Conservation (phyloP, 768 basidiomycete genomes). For the Amanita pallidorosea region DNA sequence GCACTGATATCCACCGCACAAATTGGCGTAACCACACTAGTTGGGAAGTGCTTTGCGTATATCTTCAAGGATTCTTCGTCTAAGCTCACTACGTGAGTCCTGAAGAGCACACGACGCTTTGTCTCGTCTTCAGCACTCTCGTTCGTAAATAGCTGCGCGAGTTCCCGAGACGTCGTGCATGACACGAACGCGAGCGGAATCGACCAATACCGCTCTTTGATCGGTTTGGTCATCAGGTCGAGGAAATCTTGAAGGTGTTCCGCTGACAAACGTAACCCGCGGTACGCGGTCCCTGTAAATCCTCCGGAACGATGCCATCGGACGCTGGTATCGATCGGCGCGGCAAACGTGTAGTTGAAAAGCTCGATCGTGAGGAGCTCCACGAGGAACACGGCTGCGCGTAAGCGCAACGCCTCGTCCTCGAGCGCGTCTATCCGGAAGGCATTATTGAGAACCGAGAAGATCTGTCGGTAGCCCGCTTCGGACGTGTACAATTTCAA, state of each 20-base stretch:
- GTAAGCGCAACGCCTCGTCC: constrained; percentile 7
- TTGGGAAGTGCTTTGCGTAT: constrained; percentile 10
- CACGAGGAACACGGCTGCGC: constrained; percentile 13
- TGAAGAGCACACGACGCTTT: constrained; percentile 10
- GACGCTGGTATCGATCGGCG: background rate
- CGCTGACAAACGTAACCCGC: constrained; percentile 10
- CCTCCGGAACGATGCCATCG: background rate
- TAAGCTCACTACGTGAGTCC: constrained; percentile 12
- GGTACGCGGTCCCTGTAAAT: constrained; percentile 11
- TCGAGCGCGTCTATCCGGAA: constrained; percentile 8
- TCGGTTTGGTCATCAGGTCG: constrained; percentile 10
- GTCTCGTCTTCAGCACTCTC: constrained; percentile 1
- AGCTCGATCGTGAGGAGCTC: constrained; percentile 16
- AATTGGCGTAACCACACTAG: constrained; percentile 13
- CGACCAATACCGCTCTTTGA: constrained; percentile 14
- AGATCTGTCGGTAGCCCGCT: constrained; percentile 12
- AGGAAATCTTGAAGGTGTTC: constrained; percentile 10
- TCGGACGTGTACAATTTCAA: constrained; percentile 12
- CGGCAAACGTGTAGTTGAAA: constrained; percentile 12
- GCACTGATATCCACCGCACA: constrained; percentile 14
- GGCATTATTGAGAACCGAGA: constrained; percentile 12
- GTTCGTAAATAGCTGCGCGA: constrained; percentile 10
- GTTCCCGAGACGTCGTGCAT: constrained; percentile 9
- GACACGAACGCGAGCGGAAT: constrained; percentile 14
- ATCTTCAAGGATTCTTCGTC: constrained; percentile 7